Conservation (phyloP, 108 stramenopile genomes). For the Nitzschia sp. region DNA sequence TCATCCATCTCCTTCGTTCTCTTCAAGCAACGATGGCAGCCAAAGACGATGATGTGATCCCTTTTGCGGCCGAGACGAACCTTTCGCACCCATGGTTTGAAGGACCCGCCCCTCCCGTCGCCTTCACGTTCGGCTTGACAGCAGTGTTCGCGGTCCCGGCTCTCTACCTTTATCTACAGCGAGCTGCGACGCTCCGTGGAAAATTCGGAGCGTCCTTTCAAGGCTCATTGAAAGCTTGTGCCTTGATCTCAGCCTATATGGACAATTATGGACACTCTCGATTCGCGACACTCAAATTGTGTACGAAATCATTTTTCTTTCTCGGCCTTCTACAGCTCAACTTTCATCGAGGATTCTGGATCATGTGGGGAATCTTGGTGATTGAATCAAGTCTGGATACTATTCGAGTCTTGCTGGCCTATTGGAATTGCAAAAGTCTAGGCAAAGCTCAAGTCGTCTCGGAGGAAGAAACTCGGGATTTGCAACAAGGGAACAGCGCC, state of each 20-base stretch:
- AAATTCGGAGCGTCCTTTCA: too few species aligned
- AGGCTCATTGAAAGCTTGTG: too few species aligned
- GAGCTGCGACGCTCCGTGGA: too few species aligned
- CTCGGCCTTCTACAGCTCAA: background rate
- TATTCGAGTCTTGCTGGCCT: background rate
- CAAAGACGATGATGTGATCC: background rate
- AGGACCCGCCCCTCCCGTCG: too few species aligned
- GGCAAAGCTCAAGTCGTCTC: background rate
- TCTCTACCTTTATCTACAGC: too few species aligned
- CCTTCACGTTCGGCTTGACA: too few species aligned
- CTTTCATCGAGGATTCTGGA: background rate
- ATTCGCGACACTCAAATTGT: too few species aligned
- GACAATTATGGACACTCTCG: too few species aligned
- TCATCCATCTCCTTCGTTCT: too few species aligned
- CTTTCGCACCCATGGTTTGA: too few species aligned
- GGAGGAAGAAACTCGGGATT: background rate
- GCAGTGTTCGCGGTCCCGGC: too few species aligned
- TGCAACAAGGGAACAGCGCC: background rate
- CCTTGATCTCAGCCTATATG: too few species aligned
- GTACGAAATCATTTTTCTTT: constrained; percentile 11
- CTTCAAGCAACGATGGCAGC: background rate
- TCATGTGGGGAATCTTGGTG: background rate
- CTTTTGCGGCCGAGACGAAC: background rate
- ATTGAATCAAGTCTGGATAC: background rate
- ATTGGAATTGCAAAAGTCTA: background rate